Conservation (phyloP, 371 early-diverging fungal genomes). For the Thermomucor indicae-seudaticae region DNA sequence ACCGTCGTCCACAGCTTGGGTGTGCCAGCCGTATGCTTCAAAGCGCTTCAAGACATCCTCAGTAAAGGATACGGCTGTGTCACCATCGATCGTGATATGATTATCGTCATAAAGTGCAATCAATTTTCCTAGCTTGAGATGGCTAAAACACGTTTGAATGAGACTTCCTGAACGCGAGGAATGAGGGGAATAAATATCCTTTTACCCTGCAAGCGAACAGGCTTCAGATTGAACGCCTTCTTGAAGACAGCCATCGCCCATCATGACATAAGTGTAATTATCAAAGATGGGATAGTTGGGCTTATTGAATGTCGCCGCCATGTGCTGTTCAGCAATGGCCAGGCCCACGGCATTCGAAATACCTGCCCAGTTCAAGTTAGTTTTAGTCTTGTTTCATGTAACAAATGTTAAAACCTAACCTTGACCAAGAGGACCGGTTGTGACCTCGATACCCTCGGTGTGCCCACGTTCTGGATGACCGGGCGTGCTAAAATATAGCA, state of each 20-base stretch:
- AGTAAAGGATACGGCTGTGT: slow-evolving; percentile 86
- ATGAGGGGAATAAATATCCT: slow-evolving; percentile 1
- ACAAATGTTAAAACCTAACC: slow-evolving; percentile 46
- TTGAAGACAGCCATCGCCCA: slow-evolving; percentile 99
- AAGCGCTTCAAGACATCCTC: slow-evolving; percentile 93
- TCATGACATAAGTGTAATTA: slow-evolving; percentile 85
- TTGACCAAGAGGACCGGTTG: slow-evolving; percentile 99
- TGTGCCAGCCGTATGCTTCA: slow-evolving; percentile 95
- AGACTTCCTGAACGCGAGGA: background rate
- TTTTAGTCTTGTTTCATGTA: background rate
- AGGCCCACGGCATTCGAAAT: slow-evolving; percentile 96
- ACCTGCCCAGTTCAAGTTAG: slow-evolving; percentile 15
- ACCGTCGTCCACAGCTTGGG: slow-evolving; percentile 77
- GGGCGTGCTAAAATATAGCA: slow-evolving; percentile 67
- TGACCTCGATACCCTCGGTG: slow-evolving; percentile 94
- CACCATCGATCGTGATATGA: slow-evolving; percentile 94
- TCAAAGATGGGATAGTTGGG: slow-evolving; percentile 80
- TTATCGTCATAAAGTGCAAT: slow-evolving; percentile 98
- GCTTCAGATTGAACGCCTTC: slow-evolving; percentile 99
- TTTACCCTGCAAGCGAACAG: slow-evolving; percentile 93
- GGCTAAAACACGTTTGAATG: too few species aligned
- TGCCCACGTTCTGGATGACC: slow-evolving; percentile 92
- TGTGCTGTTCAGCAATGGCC: slow-evolving; percentile 88
- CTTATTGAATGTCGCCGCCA: slow-evolving; percentile 89
- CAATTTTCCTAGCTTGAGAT: slow-evolving; percentile 93